A percentile compares a stretch with the other conserved stretches of the same genome.
Conservation (phyloP, 2,329 filamentous ascomycete species). For the Trichocomaceae sp. region DNA sequence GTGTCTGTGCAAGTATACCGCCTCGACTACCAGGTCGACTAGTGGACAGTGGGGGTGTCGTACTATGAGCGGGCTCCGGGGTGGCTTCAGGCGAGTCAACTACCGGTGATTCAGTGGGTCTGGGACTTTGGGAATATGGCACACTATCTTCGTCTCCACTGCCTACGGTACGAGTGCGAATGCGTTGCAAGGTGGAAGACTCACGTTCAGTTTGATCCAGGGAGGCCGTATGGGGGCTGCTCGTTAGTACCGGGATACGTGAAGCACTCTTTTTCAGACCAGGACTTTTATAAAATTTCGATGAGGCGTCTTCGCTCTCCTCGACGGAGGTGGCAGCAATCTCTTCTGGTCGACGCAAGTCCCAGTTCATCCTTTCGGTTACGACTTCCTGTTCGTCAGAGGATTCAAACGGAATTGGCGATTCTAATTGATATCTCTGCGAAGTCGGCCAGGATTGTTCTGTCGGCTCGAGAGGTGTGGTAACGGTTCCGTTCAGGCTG, state of each 20-base stretch:
- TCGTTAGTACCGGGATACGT: slow-evolving; percentile 77
- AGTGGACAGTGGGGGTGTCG: slow-evolving; percentile 16
- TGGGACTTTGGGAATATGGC: slow-evolving; percentile 55
- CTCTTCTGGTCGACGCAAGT: slow-evolving; percentile 71
- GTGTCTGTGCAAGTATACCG: slow-evolving; percentile 18
- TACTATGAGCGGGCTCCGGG: slow-evolving; percentile 19
- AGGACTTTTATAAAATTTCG: slow-evolving; percentile 49
- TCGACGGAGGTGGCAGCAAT: slow-evolving; percentile 49
- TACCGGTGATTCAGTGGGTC: slow-evolving; percentile 53
- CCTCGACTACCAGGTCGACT: slow-evolving; percentile 28
- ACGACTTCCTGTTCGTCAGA: slow-evolving; percentile 34
- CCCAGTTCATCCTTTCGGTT: slow-evolving; percentile 54
- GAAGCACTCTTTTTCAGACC: slow-evolving; percentile 58
- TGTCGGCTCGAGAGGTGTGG: slow-evolving; percentile 24
- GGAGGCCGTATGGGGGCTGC: slow-evolving; percentile 70
- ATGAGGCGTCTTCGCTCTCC: slow-evolving; percentile 26
- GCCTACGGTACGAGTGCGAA: slow-evolving; percentile 48
- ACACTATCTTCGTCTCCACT: slow-evolving; percentile 56
- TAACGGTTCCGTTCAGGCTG: slow-evolving; percentile 22
- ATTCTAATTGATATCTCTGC: slow-evolving; percentile 24
- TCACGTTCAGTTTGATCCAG: slow-evolving; percentile 67
- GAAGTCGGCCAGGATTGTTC: slow-evolving; percentile 29
- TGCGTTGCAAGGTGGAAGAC: slow-evolving; percentile 55
- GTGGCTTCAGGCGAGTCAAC: slow-evolving; percentile 19
- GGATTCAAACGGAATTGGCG: slow-evolving; percentile 32